Evolutionary conservation across 345 rosid species (phyloP).

Genomic region (Physaria fendleri): DNA sequence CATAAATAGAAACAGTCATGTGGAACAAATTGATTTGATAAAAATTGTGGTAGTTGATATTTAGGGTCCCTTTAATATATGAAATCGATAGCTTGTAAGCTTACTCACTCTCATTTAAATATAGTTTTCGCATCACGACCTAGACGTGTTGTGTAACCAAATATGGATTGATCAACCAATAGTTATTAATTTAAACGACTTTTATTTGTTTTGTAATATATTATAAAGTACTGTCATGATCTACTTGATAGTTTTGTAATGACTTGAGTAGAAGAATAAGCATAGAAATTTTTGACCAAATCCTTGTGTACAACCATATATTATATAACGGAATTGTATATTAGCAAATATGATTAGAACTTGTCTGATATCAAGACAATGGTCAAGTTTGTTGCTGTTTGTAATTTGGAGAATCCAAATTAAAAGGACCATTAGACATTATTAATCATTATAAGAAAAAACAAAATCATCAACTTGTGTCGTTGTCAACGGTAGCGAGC

Average conservation of each 20-base stretch:
- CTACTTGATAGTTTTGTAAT: conserved; percentile 17
- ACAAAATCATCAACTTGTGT: not conserved
- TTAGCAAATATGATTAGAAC: not conserved
- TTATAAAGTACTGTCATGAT: not conserved
- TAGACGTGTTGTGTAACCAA: conserved; percentile 22
- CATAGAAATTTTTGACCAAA: conserved; percentile 14
- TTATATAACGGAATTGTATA: not conserved
- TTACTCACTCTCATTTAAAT: conserved; percentile 1
- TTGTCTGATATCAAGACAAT: not conserved
- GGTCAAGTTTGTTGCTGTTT: conserved; percentile 13
- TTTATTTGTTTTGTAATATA: not conserved
- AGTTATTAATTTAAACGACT: conserved; percentile 3
- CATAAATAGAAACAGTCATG: too few species aligned
- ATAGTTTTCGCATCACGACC: not conserved
- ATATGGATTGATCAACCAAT: conserved; percentile 12
- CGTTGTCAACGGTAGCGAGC: not conserved
- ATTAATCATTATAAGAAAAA: not conserved
- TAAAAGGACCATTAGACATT: not conserved
- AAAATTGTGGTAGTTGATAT: conserved; percentile 9
- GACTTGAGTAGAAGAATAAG: not conserved
- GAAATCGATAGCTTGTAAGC: conserved; percentile 13
- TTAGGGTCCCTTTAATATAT: too few species aligned
- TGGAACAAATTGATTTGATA: not conserved
- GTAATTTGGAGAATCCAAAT: conserved; percentile 15
- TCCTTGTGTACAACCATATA: not conserved